A percentile compares a stretch with the other conserved stretches of the same genome.
phyloP scores from a whole-genome alignment of 169 alveolate species.

The Amoebophrya sp. region DNA sequence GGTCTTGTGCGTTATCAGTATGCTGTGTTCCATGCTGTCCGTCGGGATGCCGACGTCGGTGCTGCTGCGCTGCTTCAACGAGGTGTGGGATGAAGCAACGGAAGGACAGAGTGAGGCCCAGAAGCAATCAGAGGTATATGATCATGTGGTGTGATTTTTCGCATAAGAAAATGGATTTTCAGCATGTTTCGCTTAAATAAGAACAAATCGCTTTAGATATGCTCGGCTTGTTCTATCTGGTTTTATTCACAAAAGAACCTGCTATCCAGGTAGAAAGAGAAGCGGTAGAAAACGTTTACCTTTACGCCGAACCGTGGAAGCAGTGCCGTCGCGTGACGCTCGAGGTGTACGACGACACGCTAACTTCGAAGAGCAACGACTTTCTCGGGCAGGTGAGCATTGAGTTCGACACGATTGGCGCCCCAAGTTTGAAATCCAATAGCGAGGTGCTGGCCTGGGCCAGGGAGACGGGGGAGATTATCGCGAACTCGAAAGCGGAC shows the following conservation, averaged over 20 bases:
- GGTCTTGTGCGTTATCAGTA: not conserved
- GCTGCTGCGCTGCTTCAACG: not conserved
- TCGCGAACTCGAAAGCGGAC: no score
- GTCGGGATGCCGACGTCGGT: not conserved
- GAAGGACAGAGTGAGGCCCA: not conserved
- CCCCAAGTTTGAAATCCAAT: not conserved
- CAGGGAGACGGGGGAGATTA: not conserved
- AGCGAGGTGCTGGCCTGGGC: not conserved
- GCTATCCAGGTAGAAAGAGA: not conserved
- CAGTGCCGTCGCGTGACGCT: not conserved
- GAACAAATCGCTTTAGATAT: no score
- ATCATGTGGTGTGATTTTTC: no score
- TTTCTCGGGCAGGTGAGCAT: not conserved
- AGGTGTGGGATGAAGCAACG: not conserved
- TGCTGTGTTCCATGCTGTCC: not conserved
- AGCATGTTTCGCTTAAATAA: no score
- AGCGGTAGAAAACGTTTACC: not conserved
- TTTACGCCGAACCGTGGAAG: not conserved
- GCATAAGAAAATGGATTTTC: no score
- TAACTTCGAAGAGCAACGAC: not conserved
- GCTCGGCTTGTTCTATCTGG: no score
- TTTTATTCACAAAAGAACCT: no score
- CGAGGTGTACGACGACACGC: not conserved
- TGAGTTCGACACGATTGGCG: not conserved
- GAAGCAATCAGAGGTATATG: no score